Percentiles rank a stretch among this genome's conserved stretches.
Evolutionary conservation across 176 grass and related monocot species (phyloP).

Genomic region (Oryza glumipatula): DNA sequence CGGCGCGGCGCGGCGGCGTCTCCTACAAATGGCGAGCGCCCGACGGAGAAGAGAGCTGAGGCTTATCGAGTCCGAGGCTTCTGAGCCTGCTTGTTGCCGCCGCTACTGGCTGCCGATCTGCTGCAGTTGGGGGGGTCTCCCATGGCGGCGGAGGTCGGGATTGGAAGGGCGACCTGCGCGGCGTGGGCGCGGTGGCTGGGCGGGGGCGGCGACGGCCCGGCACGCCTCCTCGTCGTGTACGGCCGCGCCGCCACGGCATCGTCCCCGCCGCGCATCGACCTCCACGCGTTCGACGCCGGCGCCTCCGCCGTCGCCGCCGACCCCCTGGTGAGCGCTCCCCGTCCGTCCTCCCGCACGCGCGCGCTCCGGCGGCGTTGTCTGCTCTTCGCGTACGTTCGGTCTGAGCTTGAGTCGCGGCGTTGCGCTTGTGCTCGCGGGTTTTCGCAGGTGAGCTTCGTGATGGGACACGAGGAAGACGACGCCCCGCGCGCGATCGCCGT

Average conservation of each 20-base stretch:
- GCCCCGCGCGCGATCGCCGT: slow-evolving; percentile 59
- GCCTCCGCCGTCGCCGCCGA: slow-evolving; percentile 59
- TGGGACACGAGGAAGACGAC: slow-evolving; percentile 52
- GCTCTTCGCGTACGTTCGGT: not conserved
- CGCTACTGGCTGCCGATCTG: not conserved
- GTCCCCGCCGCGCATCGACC: slow-evolving; percentile 61
- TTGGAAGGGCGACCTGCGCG: slow-evolving; percentile 51
- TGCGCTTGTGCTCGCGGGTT: not conserved
- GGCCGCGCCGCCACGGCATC: slow-evolving; percentile 44
- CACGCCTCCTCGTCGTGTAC: slow-evolving; percentile 49
- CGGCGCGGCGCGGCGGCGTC: too few species aligned
- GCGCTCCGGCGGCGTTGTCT: too few species aligned
- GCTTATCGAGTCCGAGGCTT: too few species aligned
- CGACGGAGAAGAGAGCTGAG: too few species aligned
- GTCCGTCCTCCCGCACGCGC: too few species aligned
- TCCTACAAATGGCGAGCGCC: too few species aligned
- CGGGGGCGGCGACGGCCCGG: not conserved
- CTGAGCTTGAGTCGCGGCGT: not conserved
- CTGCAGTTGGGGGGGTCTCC: not conserved
- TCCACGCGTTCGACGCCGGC: slow-evolving; percentile 71
- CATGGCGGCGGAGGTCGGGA: slow-evolving; percentile 38
- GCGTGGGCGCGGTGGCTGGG: slow-evolving; percentile 61
- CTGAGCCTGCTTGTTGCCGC: not conserved
- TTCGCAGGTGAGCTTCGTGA: slow-evolving; percentile 50
- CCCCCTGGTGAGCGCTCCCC: slow-evolving; percentile 49